Base-by-base conservation (phyloP, 2,329 filamentous ascomycete genomes). In the Venturia aucupariae region DNA sequence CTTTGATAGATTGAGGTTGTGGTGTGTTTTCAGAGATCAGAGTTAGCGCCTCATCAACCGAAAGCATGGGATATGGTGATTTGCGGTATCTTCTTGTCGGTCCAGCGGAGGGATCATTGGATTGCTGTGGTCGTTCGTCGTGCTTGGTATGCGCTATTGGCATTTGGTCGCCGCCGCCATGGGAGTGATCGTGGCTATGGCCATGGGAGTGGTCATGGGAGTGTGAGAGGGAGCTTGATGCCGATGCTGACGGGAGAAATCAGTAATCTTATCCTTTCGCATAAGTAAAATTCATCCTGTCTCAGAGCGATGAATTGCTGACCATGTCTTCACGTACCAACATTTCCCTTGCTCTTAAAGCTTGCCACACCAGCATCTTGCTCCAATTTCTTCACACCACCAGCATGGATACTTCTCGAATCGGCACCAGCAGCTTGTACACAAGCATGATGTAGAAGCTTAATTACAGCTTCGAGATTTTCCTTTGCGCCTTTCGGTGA, bases 401-500 rank as follows among this genome's bases (percentile, higher is more conserved):
- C 92, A 0, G 82, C 80, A 74, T 99, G 94, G 5, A 97, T 77
- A 0, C 79, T 75, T 69, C 94, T 84, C 0, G 94, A 97, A 71
- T 96, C 86, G 17, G 85, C 86, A 0, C 93, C 94, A 0, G 89
- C 86, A 35, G 90, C 90, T 78, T 97, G 93, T 8, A 90, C 78
- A 69, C 94, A 99, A n/a, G 94, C 94, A 76, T 99, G 94, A 0
- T 93, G 92, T 6, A 99, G 78, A n/a, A 93, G 86, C 72, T 92
- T 95, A 67, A 99, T 79, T 7, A 99, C 81, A 1, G 92, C 87
- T 71, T 94, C 86, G 0, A 99, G 82, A 72, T 97, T 99, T 78
- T 99, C 94, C 71, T 86, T 90, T 10, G 94, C 94, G 1, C 92
- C 94, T 74, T 97, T 97, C 0, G 94, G 94, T 0, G 93, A 97